phyloP scores from a whole-genome alignment of 257 asterid species.

The Solanum microdontum region DNA sequence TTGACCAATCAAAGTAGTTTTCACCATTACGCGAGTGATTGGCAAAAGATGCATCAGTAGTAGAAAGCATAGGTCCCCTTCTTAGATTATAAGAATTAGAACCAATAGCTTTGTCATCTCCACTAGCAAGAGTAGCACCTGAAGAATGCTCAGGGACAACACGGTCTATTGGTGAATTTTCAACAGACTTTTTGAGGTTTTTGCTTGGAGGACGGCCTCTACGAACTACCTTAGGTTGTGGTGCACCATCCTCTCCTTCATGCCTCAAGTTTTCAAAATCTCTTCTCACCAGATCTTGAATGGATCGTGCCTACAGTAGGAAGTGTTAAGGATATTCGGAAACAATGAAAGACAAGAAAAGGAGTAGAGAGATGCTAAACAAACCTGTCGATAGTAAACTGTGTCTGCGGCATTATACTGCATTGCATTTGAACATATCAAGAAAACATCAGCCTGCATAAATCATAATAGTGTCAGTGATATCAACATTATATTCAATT shows the following conservation, averaged over 20 bases:
- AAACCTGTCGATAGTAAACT: slow-evolving; percentile 85
- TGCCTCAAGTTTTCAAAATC: slow-evolving; percentile 80
- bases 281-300: slow-evolving; percentile 70
- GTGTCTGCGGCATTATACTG: slow-evolving; percentile 76
- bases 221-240: slow-evolving; percentile 85
- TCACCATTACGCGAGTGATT: slow-evolving; percentile 59
- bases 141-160: slow-evolving; percentile 45
- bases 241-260: slow-evolving; percentile 85
- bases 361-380: neutral
- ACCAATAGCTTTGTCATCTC: slow-evolving; percentile 50
- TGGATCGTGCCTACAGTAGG: slow-evolving; percentile 63
- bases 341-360: neutral
- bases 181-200: slow-evolving; percentile 49
- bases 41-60: slow-evolving; percentile 37
- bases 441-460: slow-evolving; percentile 70
- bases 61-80: slow-evolving; percentile 30
- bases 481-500: neutral
- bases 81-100: slow-evolving; percentile 73
- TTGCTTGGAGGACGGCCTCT: slow-evolving; percentile 96
- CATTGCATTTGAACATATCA: slow-evolving; percentile 95
- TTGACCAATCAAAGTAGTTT: slow-evolving; percentile 46
- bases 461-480: slow-evolving; percentile 3
- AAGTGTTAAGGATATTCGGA: slow-evolving; percentile 5
- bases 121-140: slow-evolving; percentile 43
- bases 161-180: slow-evolving; percentile 43